Percentiles rank a stretch among this genome's conserved stretches.
These are phyloP conservation scores for Suillus fuscotomentosus DNA, from an alignment of 768 basidiomycete genomes.

Conservation along the genomic window DNA sequence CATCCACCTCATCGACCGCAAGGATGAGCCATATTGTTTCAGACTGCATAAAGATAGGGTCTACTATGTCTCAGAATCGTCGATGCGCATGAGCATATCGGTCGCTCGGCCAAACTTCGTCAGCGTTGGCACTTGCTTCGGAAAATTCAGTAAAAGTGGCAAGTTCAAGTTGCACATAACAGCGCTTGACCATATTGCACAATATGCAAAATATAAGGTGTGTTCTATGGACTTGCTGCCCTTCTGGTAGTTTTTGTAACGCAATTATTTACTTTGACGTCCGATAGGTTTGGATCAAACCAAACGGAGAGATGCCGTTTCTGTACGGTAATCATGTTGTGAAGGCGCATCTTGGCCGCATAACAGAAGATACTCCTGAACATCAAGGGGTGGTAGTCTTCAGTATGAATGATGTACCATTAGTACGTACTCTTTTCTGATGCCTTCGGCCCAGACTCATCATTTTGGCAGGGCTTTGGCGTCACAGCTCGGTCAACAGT, in stretches of 20 bases:
- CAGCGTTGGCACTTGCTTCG: conserved; percentile 93
- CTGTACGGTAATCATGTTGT: conserved; percentile 98
- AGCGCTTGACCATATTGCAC: conserved; percentile 86
- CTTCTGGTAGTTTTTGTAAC: background rate
- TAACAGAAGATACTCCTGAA: conserved; percentile 98
- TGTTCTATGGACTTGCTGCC: conserved; percentile 11
- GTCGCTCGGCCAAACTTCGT: conserved; percentile 91
- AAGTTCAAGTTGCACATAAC: conserved; percentile 99
- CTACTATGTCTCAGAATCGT: conserved; percentile 93
- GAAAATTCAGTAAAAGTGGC: conserved; percentile 95
- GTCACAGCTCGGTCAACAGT: conserved; percentile 95
- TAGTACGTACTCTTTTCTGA: conserved; percentile 49
- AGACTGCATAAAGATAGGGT: conserved; percentile 92
- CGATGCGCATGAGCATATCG: conserved; percentile 90
- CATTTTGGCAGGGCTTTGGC: conserved; percentile 78
- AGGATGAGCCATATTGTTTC: conserved; percentile 95
- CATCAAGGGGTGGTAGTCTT: conserved; percentile 98
- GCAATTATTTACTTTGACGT: background rate
- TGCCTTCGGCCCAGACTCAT: conserved; percentile 7
- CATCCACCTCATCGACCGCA: conserved; percentile 90
- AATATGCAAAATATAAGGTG: conserved; percentile 98
- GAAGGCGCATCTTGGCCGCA: conserved; percentile 97
- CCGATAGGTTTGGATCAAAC: conserved; percentile 93
- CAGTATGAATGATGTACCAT: conserved; percentile 92
- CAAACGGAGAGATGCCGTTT: conserved; percentile 99